phyloP scores from a whole-genome alignment of 2,329 filamentous ascomycete species.

The Colletotrichum theobromicola region DNA sequence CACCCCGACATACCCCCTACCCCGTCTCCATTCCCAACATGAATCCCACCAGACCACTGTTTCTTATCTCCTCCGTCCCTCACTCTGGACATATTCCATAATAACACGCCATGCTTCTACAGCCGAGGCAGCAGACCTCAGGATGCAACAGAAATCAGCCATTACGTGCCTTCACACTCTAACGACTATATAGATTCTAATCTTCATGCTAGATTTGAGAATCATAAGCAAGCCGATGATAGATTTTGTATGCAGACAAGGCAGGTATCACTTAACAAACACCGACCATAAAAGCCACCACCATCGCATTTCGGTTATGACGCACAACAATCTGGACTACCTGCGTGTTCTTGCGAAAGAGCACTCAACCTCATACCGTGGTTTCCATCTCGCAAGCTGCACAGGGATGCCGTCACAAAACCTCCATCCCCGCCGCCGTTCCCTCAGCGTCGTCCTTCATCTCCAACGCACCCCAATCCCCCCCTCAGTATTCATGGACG shows the following conservation, averaged over 20 bases:
- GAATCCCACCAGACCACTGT: background rate
- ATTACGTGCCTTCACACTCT: too few relatives aligned
- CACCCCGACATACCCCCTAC: fast-evolving
- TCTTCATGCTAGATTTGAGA: too few relatives aligned
- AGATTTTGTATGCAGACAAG: background rate
- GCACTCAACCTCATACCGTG: background rate
- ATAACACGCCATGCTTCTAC: fast-evolving
- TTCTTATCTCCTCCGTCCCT: background rate
- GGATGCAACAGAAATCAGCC: background rate
- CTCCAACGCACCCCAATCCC: background rate
- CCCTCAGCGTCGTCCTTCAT: fast-evolving
- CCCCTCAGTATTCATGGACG: too few relatives aligned
- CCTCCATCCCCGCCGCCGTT: background rate
- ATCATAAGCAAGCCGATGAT: background rate
- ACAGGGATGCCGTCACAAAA: fast-evolving
- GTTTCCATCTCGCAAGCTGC: background rate
- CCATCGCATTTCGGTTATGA: background rate
- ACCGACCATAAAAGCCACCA: background rate
- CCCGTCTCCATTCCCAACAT: fast-evolving
- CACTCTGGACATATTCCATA: fast-evolving
- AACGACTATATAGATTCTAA: too few relatives aligned
- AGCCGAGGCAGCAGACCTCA: background rate
- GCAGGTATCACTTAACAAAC: background rate
- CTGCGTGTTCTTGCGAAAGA: background rate
- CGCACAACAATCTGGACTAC: background rate